These are phyloP conservation scores for Camellia granthamiana DNA, from an alignment of 148 eudicot genomes.

Conservation along the genomic window DNA sequence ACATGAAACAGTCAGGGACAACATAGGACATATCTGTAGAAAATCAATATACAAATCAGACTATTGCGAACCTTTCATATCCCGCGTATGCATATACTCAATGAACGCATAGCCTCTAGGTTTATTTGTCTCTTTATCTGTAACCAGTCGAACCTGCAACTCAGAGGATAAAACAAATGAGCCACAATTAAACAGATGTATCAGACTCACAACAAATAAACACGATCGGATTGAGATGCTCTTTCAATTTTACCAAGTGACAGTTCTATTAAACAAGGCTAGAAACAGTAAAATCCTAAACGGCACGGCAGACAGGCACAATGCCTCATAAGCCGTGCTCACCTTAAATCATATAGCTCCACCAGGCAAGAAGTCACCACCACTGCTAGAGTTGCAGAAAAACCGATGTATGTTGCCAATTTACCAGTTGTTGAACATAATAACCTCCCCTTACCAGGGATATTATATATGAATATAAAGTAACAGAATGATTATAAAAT, in stretches of 20 bases:
- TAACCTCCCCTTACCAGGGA: slow-evolving; percentile 89
- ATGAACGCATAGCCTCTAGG: slow-evolving; percentile 97
- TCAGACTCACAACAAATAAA: slow-evolving; percentile 10
- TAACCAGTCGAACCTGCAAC: slow-evolving; percentile 74
- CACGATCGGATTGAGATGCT: slow-evolving; percentile 12
- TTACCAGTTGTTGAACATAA: slow-evolving; percentile 59
- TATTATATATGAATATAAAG: slow-evolving; percentile 25
- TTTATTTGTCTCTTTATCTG: slow-evolving; percentile 73
- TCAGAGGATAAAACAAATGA: slow-evolving; percentile 10
- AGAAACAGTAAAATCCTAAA: slow-evolving; percentile 44
- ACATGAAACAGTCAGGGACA: slow-evolving; percentile 1
- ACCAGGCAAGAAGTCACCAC: slow-evolving; percentile 66
- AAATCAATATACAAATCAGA: background rate
- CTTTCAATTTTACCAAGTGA: slow-evolving; percentile 8
- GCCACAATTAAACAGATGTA: slow-evolving; percentile 23
- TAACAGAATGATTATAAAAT: slow-evolving; percentile 25
- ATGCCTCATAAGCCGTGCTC: slow-evolving; percentile 98
- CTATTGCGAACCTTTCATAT: slow-evolving; percentile 79
- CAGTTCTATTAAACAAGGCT: slow-evolving; percentile 16
- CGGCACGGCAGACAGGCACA: slow-evolving; percentile 96
- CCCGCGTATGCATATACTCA: slow-evolving; percentile 91
- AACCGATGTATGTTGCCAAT: slow-evolving; percentile 54
- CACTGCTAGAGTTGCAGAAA: slow-evolving; percentile 62
- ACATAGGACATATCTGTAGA: background rate
- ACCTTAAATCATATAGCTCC: slow-evolving; percentile 79